A percentile compares a stretch with the other conserved stretches of the same genome.
Conservation (phyloP, 2,329 filamentous ascomycete genomes). For the Colletotrichum chlorophyti region DNA sequence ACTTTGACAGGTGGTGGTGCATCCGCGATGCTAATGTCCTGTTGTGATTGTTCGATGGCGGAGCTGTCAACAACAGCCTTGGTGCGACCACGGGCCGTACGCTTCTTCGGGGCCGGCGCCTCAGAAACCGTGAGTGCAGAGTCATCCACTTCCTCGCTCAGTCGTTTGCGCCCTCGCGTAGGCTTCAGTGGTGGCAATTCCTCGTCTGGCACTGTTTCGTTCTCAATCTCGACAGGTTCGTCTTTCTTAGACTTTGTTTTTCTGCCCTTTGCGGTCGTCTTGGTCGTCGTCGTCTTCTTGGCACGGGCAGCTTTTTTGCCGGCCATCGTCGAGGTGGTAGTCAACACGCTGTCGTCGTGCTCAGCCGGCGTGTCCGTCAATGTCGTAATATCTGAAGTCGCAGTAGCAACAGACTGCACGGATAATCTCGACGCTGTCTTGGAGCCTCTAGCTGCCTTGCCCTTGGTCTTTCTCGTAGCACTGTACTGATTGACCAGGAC, state of each 20-base stretch:
- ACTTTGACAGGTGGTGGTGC: slow-evolving; percentile 36
- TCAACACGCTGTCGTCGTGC: slow-evolving; percentile 65
- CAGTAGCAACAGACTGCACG: slow-evolving; percentile 61
- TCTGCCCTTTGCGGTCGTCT: slow-evolving; percentile 55
- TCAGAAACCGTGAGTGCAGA: slow-evolving; percentile 49
- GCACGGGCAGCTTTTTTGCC: slow-evolving; percentile 56
- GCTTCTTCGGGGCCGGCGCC: slow-evolving; percentile 64
- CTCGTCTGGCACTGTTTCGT: slow-evolving; percentile 38
- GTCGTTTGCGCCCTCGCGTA: slow-evolving; percentile 66
- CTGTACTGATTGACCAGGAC: slow-evolving; percentile 65
- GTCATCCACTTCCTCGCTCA: slow-evolving; percentile 65
- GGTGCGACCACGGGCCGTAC: slow-evolving; percentile 57
- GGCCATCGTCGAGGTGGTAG: slow-evolving; percentile 64
- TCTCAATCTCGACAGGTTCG: slow-evolving; percentile 52
- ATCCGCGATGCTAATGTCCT: slow-evolving; percentile 49
- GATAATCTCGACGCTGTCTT: slow-evolving; percentile 71
- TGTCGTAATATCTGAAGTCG: slow-evolving; percentile 56
- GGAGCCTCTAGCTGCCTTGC: slow-evolving; percentile 65
- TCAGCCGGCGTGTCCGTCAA: slow-evolving; percentile 55
- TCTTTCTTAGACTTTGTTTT: slow-evolving; percentile 62
- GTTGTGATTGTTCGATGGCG: slow-evolving; percentile 42
- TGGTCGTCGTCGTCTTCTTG: slow-evolving; percentile 60
- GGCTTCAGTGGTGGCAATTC: slow-evolving; percentile 46
- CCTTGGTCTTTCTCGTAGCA: slow-evolving; percentile 62
- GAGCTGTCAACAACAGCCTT: slow-evolving; percentile 52